Evolutionary conservation across 2,329 filamentous ascomycete species (phyloP).

Genomic region (Sclerotinia subarctica): DNA sequence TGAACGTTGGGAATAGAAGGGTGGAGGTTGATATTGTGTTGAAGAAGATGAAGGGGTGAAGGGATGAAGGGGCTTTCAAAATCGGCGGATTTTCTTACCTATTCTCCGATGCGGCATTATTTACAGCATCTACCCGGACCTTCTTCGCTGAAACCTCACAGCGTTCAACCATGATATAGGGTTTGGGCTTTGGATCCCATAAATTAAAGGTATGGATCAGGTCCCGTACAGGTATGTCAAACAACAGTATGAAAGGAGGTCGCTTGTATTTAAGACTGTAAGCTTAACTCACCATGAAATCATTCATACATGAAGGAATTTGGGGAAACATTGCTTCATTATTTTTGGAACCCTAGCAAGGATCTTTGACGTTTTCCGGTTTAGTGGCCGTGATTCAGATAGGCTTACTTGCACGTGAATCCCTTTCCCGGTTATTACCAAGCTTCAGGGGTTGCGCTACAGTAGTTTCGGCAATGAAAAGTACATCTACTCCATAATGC

Average conservation of each 20-base stretch:
- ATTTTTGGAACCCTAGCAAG: slow-evolving; percentile 4
- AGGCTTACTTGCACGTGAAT: not conserved
- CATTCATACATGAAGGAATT: not conserved
- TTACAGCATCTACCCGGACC: not conserved
- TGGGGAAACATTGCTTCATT: not conserved
- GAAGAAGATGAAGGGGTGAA: not conserved
- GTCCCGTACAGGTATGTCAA: not conserved
- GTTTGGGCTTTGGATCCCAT: not conserved
- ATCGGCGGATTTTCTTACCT: slow-evolving; percentile 9
- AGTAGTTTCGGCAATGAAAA: not conserved
- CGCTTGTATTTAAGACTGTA: not conserved
- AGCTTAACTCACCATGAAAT: not conserved
- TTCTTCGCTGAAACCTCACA: not conserved
- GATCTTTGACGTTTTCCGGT: not conserved
- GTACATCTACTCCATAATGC: not conserved
- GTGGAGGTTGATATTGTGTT: not conserved
- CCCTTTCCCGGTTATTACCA: not conserved
- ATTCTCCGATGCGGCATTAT: slow-evolving; percentile 18
- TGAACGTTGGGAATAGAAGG: too few species aligned
- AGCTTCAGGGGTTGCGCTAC: not conserved
- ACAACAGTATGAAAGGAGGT: not conserved
- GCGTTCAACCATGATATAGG: slow-evolving; percentile 17
- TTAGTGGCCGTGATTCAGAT: not conserved
- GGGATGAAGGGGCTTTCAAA: not conserved
- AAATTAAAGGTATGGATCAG: not conserved